Evolutionary conservation across 768 basidiomycete species (phyloP).

Genomic region (Cystofilobasidium ferigula): DNA sequence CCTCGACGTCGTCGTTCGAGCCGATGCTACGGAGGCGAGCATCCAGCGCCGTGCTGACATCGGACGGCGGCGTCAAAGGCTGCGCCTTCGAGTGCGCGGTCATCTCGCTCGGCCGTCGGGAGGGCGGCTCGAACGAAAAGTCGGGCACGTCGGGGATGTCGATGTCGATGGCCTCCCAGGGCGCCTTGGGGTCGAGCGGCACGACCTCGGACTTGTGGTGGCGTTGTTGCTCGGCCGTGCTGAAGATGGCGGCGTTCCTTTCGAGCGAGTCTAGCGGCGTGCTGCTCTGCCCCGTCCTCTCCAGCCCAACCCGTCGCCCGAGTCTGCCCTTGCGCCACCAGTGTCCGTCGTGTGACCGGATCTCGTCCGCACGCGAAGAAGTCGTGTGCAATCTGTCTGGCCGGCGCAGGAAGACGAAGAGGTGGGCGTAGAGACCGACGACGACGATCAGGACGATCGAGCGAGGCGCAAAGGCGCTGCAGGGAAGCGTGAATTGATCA

Average conservation of each 20-base stretch:
- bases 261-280: too few species aligned
- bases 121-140: neutral
- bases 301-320: conserved; percentile 6
- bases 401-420: conserved; percentile 20
- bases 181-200: conserved; percentile 4
- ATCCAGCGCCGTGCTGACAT: neutral
- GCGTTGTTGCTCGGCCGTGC: neutral
- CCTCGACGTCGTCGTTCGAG: neutral
- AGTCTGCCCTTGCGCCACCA: conserved; percentile 10
- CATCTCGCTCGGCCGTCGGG: neutral
- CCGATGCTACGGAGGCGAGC: neutral
- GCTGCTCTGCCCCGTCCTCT: neutral
- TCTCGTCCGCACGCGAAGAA: neutral
- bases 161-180: conserved; percentile 19
- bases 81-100: neutral
- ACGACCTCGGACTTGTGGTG: neutral
- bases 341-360: neutral
- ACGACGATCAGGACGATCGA: conserved; percentile 19
- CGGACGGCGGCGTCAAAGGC: neutral
- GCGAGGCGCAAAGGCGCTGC: conserved; percentile 3
- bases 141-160: conserved; percentile 2
- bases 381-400: conserved; percentile 4
- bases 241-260: neutral
- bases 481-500: neutral
- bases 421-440: conserved; percentile 17